Evolutionary conservation across 306 rosid species (phyloP).

Genomic region (Malus asiatica): DNA sequence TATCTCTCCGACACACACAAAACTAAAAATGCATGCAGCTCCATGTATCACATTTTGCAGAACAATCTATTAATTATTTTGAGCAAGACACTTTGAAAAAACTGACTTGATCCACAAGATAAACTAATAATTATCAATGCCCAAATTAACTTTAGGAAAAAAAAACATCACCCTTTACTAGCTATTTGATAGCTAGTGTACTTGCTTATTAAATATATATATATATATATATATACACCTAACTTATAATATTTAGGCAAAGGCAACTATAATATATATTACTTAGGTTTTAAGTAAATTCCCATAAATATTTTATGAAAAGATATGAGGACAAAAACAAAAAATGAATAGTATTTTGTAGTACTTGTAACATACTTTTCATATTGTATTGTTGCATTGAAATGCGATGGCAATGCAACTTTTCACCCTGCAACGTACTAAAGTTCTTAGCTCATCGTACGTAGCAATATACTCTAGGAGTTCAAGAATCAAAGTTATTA

Average conservation of each 20-base stretch:
- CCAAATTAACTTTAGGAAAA: neutral
- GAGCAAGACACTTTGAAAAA: neutral
- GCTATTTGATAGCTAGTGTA: neutral
- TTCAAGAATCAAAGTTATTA: too few species aligned
- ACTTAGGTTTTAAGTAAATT: conserved; percentile 7
- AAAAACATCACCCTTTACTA: neutral
- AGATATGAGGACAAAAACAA: neutral
- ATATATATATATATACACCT: neutral
- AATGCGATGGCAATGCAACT: neutral
- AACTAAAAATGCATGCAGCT: neutral
- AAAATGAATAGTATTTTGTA: neutral
- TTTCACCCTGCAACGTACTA: neutral
- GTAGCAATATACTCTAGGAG: too few species aligned
- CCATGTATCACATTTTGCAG: neutral
- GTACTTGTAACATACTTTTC: neutral
- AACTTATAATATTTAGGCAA: neutral
- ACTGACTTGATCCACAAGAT: neutral
- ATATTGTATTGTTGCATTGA: neutral
- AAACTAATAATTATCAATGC: neutral
- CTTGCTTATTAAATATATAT: neutral
- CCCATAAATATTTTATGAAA: neutral
- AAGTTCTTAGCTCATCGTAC: neutral
- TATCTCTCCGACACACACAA: neutral
- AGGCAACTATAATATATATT: neutral
- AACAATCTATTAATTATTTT: neutral